Base-by-base conservation (phyloP, 805 yeast genomes). In the Clavispora carvajalis region DNA sequence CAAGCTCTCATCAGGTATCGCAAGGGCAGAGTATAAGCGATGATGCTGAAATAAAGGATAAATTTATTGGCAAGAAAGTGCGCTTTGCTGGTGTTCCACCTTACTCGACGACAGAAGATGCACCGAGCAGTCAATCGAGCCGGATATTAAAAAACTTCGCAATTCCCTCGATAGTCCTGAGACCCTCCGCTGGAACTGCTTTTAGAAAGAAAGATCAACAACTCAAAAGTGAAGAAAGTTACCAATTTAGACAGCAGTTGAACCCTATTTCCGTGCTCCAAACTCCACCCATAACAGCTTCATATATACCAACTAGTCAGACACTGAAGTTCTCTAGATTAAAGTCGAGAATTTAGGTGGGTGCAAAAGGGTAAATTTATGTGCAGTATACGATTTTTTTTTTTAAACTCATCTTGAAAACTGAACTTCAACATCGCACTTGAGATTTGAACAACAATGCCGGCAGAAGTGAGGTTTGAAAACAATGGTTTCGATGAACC, bases 91-190 rank as follows among this genome's bases (percentile, higher is more conserved):
- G 80, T 0, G 80, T 77, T 5, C 67, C 75, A 1, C 73, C 67
- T 37, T 77, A 74, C 41, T 52, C 69, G 2, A 76, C 69, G 24
- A 76, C 69, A 6, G 82, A 77, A 52, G 82, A 77, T 56, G 77
- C 76, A 0, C 81, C 81, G 1, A 63, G 77, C 8, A 58, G 55
- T 33, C 66, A 65, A 38, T 53, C 70, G 3, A 57, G 57, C 39
- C 53, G 57, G 17, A 61, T 69, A 11, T 46, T 69, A 22, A 63
- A 60, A 50, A 63, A 67, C 47, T 69, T 69, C 52, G 69, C 71
- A 0, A 33, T 47, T 5, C 44, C 51, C 7, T 28, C 31, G 9
- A 37, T 42, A 4, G 34, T 38, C 7, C 31, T 22, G 21, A 16
- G 34, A 16, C 30, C 4, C n/a, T 36, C 38, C 7, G 35, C 31